Percentiles rank a stretch among this genome's conserved stretches.
Conservation (phyloP, 768 basidiomycete genomes). For the Macrolepiota fuliginosa region DNA sequence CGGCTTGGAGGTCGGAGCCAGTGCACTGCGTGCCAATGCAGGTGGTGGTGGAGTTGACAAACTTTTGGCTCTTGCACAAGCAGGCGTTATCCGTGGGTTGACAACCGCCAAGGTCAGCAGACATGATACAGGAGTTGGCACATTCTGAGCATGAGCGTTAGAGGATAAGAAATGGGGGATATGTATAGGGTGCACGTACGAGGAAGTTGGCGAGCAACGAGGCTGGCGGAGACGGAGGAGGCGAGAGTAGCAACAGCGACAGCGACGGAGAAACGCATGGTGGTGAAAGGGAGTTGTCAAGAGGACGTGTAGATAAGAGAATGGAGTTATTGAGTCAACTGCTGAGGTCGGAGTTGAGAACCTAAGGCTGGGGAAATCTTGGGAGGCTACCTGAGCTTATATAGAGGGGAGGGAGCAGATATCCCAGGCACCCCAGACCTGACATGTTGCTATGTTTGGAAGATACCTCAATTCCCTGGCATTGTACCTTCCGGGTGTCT, state of each 20-base stretch:
- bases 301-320: conserved; percentile 21
- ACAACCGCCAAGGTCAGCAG: conserved; percentile 46
- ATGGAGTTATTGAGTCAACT: conserved; percentile 15
- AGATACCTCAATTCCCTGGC: not conserved
- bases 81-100: conserved; percentile 49
- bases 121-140: conserved; percentile 43
- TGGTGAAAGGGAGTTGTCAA: conserved; percentile 15
- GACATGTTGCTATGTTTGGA: not conserved
- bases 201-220: conserved; percentile 37
- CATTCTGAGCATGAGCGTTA: conserved; percentile 43
- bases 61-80: conserved; percentile 48
- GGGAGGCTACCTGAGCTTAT: conserved; percentile 2
- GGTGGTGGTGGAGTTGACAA: conserved; percentile 40
- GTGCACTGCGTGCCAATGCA: conserved; percentile 51
- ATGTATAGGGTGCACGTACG: conserved; percentile 23
- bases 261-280: conserved; percentile 54
- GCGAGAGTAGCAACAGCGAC: conserved; percentile 38
- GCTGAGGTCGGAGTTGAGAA: conserved; percentile 16
- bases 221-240: conserved; percentile 36
- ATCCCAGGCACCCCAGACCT: not conserved
- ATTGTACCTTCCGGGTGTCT: not conserved
- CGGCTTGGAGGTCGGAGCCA: conserved; percentile 40
- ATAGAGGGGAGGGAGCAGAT: conserved; percentile 1
- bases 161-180: not conserved
- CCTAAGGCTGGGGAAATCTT: conserved; percentile 13